phyloP scores from a whole-genome alignment of 1,284 basidiomycete species.

The Pyrrhoderma noxium region DNA sequence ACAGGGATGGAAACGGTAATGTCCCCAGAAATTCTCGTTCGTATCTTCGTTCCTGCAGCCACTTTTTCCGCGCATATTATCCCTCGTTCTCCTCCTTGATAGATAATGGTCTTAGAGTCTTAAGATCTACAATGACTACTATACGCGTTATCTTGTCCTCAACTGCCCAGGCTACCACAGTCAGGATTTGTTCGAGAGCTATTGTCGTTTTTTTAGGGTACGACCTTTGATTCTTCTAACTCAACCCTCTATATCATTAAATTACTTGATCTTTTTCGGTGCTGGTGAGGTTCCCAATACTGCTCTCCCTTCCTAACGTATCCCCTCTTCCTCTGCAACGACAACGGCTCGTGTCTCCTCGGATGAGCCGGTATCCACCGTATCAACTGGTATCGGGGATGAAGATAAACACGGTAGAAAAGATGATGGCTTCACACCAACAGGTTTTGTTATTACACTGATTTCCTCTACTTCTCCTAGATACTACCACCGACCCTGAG shows the following conservation, averaged over 20 bases:
- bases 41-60: constrained; percentile 42
- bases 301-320: constrained; percentile 15
- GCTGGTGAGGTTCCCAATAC: constrained; percentile 11
- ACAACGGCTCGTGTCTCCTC: constrained; percentile 23
- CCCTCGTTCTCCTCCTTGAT: constrained; percentile 38
- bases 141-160: constrained; percentile 54
- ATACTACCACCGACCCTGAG: constrained; percentile 20
- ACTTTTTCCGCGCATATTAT: constrained; percentile 39
- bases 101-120: constrained; percentile 34
- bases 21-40: constrained; percentile 40
- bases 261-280: neutral
- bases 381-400: constrained; percentile 22
- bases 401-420: constrained; percentile 26
- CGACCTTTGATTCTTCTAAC: neutral
- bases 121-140: constrained; percentile 54
- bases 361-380: constrained; percentile 25
- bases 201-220: constrained; percentile 42
- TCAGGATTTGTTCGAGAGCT: constrained; percentile 57
- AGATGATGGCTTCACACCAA: constrained; percentile 24
- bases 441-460: constrained; percentile 15
- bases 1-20: constrained; percentile 26
- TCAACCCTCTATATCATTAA: neutral
- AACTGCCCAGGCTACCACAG: constrained; percentile 54
- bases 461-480: neutral
- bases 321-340: constrained; percentile 21